These are phyloP conservation scores for Cytospora chrysosperma DNA, from an alignment of 2,329 filamentous ascomycete species.

Conservation along the genomic window DNA sequence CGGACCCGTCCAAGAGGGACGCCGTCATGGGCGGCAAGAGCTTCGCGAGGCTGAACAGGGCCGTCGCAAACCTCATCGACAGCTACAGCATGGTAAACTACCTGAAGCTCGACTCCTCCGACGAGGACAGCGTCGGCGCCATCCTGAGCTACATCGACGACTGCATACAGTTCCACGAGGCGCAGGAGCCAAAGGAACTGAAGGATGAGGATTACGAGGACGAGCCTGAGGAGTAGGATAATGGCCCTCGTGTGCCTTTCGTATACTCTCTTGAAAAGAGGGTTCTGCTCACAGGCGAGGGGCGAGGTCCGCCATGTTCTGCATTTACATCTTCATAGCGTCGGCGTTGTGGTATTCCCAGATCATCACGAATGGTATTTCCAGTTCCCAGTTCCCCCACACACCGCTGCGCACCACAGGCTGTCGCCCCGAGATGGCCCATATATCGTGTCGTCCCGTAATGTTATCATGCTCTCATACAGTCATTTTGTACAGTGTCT, in stretches of 20 bases:
- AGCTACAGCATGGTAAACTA: conserved; percentile 99
- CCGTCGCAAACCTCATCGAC: conserved; percentile 88
- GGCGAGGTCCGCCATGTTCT: conserved; percentile 21
- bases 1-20: conserved; percentile 63
- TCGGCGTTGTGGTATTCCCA: conserved; percentile 37
- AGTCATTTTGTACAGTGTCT: conserved; percentile 6
- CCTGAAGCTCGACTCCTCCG: conserved; percentile 78
- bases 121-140: conserved; percentile 82
- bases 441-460: not conserved
- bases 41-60: conserved; percentile 80
- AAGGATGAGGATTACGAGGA: conserved; percentile 60
- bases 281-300: not conserved
- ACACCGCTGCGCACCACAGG: conserved; percentile 2
- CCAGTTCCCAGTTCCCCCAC: not conserved
- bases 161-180: conserved; percentile 89
- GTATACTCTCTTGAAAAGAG: not conserved
- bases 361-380: conserved; percentile 19
- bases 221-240: conserved; percentile 33
- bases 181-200: conserved; percentile 85
- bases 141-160: conserved; percentile 77
- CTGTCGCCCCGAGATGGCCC: not conserved
- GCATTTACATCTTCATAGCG: conserved; percentile 40
- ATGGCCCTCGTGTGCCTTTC: not conserved
- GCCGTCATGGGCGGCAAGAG: conserved; percentile 77
- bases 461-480: conserved; percentile 9